A percentile compares a stretch with the other conserved stretches of the same genome.
These are phyloP conservation scores for Kuraishia floccosa DNA, from an alignment of 805 yeast genomes.

Conservation along the genomic window DNA sequence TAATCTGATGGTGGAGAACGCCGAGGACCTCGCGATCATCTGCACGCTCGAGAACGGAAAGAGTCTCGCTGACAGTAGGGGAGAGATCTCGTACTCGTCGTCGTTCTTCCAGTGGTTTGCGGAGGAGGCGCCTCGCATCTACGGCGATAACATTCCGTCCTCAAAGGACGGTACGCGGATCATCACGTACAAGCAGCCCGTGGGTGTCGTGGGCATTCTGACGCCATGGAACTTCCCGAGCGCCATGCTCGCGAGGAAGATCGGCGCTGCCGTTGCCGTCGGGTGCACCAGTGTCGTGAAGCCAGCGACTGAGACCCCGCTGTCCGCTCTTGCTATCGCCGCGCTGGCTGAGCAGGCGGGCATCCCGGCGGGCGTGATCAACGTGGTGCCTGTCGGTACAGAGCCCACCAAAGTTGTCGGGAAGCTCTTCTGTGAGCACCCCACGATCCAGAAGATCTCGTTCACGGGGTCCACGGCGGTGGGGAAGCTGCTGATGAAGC, in stretches of 20 bases:
- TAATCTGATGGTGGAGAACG: conserved; percentile 41
- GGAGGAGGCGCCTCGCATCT: conserved; percentile 64
- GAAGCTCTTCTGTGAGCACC: conserved; percentile 41
- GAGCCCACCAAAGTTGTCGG: conserved; percentile 37
- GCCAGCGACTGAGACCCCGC: conserved; percentile 72
- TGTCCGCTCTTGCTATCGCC: conserved; percentile 60
- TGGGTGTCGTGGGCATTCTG: conserved; percentile 70
- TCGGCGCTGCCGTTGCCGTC: conserved; percentile 70
- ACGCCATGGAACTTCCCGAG: conserved; percentile 84
- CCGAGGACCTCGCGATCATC: conserved; percentile 53
- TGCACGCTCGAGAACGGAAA: conserved; percentile 69
- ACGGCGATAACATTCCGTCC: conserved; percentile 60
- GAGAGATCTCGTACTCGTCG: conserved; percentile 58
- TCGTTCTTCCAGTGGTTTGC: conserved; percentile 86
- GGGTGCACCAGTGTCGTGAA: conserved; percentile 72
- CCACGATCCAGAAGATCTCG: conserved; percentile 50
- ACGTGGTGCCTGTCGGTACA: conserved; percentile 42
- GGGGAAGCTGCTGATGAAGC: conserved; percentile 56
- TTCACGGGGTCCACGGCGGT: conserved; percentile 74
- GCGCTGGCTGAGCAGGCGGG: conserved; percentile 55
- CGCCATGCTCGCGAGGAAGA: conserved; percentile 66
- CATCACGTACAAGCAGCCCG: conserved; percentile 56
- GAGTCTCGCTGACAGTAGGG: conserved; percentile 57
- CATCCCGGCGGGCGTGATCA: conserved; percentile 58
- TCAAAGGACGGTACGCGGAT: conserved; percentile 36